Evolutionary conservation across 2,329 filamentous ascomycete species (phyloP).

Genomic region (Periconia macrospinosa): DNA sequence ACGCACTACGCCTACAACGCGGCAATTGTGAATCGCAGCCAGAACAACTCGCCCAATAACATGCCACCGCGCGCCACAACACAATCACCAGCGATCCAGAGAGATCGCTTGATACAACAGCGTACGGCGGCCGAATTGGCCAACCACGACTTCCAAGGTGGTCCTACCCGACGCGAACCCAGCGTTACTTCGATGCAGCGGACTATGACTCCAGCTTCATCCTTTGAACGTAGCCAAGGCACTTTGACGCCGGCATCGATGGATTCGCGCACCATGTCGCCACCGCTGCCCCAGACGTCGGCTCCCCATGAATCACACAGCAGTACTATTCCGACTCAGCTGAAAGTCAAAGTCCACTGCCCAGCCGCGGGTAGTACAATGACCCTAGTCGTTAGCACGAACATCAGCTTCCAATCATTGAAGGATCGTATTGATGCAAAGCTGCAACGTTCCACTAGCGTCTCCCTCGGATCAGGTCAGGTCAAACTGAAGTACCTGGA

Average conservation of each 20-base stretch:
- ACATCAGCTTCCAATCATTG: constrained; percentile 90
- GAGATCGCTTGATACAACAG: constrained; percentile 56
- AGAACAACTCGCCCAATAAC: constrained; percentile 76
- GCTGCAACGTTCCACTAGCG: constrained; percentile 80
- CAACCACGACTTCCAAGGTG: constrained; percentile 47
- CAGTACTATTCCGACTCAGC: constrained; percentile 64
- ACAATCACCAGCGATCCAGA: constrained; percentile 69
- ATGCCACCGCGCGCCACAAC: constrained; percentile 69
- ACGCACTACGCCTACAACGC: constrained; percentile 60
- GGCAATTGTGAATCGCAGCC: constrained; percentile 71
- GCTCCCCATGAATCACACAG: constrained; percentile 25
- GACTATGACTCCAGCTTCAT: constrained; percentile 43
- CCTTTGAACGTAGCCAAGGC: constrained; percentile 39
- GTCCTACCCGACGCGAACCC: constrained; percentile 34
- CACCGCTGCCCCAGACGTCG: constrained; percentile 32
- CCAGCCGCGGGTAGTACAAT: constrained; percentile 78
- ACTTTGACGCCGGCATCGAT: constrained; percentile 42
- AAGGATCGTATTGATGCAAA: constrained; percentile 97
- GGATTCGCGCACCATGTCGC: constrained; percentile 43
- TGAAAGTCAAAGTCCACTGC: constrained; percentile 95
- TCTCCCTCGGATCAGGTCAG: constrained; percentile 78
- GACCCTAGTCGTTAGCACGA: constrained; percentile 93
- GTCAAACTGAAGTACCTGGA: constrained; percentile 90
- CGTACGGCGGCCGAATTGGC: constrained; percentile 37
- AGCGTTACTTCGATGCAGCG: constrained; percentile 28